Conservation (phyloP, 345 rosid genomes). For the Rhizophora apiculata region DNA sequence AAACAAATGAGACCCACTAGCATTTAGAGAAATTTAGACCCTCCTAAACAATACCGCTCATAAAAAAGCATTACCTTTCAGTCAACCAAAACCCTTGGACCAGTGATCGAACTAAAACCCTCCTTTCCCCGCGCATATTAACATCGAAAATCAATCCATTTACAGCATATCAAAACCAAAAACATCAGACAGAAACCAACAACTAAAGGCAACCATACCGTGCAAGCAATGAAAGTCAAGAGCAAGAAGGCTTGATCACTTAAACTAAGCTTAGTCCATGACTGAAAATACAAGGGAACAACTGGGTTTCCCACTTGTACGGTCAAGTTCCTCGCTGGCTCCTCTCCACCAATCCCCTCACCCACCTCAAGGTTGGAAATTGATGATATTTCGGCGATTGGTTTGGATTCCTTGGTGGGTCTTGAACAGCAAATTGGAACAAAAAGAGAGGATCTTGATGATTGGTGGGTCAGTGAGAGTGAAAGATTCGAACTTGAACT, state of each 20-base stretch:
- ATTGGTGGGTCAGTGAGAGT: constrained; percentile 16
- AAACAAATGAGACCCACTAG: no score
- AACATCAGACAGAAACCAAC: not conserved
- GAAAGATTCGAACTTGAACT: constrained; percentile 14
- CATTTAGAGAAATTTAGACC: no score
- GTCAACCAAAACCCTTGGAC: no score
- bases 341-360: constrained; percentile 23
- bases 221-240: constrained; percentile 71
- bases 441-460: constrained; percentile 24
- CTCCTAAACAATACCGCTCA: no score
- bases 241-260: constrained; percentile 76
- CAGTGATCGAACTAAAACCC: no score
- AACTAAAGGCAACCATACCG: constrained; percentile 42
- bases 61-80: no score
- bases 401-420: constrained; percentile 23
- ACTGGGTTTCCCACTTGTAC: constrained; percentile 47
- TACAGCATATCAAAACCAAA: not conserved
- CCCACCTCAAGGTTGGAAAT: constrained; percentile 11
- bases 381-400: constrained; percentile 1
- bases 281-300: constrained; percentile 40
- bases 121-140: no score
- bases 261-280: constrained; percentile 44
- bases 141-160: not conserved
- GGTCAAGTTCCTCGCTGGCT: constrained; percentile 35
- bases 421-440: constrained; percentile 32